These are phyloP conservation scores for Colletotrichum truncatum DNA, from an alignment of 2,329 filamentous ascomycete species.

Conservation along the genomic window DNA sequence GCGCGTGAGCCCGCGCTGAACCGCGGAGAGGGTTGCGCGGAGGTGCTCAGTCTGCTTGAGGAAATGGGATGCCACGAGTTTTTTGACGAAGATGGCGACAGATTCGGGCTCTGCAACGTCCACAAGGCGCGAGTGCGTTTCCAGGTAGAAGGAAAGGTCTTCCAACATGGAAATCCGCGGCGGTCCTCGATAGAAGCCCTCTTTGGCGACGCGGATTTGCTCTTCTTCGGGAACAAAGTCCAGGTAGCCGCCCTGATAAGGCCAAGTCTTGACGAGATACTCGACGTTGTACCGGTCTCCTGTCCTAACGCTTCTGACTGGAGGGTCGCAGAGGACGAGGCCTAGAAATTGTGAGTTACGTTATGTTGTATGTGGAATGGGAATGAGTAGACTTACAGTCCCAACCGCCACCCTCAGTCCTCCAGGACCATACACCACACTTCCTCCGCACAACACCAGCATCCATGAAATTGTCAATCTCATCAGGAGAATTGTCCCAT, in stretches of 20 bases:
- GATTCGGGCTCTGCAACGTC: conserved; percentile 20
- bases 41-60: conserved; percentile 35
- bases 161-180: conserved; percentile 33
- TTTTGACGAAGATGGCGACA: conserved; percentile 33
- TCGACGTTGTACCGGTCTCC: conserved; percentile 29
- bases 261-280: conserved; percentile 27
- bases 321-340: conserved; percentile 35
- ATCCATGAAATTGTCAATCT: conserved; percentile 30
- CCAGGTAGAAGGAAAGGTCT: conserved; percentile 36
- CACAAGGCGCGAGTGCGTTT: conserved; percentile 28
- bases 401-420: conserved; percentile 30
- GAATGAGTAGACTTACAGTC: conserved; percentile 28
- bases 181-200: conserved; percentile 27
- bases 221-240: conserved; percentile 35
- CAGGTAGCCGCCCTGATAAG: conserved; percentile 37
- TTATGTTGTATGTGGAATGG: background rate
- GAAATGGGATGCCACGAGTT: conserved; percentile 37
- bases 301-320: conserved; percentile 32
- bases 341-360: conserved; percentile 16
- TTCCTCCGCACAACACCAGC: conserved; percentile 35
- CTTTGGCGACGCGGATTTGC: conserved; percentile 20
- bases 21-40: conserved; percentile 32
- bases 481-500: conserved; percentile 19
- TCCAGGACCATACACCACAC: conserved; percentile 34
- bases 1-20: conserved; percentile 36